Base-by-base conservation (phyloP, 257 asterid species). In the Galeopsis tetrahit region DNA sequence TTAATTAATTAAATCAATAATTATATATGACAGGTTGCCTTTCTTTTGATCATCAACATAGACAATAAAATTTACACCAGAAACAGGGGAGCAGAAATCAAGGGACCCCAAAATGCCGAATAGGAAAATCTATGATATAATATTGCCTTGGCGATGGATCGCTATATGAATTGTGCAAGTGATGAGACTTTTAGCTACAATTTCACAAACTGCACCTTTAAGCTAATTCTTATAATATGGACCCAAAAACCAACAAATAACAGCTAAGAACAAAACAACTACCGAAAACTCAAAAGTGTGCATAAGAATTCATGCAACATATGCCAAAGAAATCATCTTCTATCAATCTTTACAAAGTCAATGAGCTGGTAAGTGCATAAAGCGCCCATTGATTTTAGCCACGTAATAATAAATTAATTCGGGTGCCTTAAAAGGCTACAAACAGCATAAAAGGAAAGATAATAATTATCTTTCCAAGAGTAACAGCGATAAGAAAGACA, bases 71-170 rank as follows among this genome's bases (percentile, higher is more conserved):
- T 21, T 21, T 56, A 56, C 13, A 32, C 32, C 43, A 65, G 28
- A 70, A 48, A 39, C 48, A 35, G 55, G 6, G 59, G 62, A 28
- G 35, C 15, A 57, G 66, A 42, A 15, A 44, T 59, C 33, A 59
- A 13, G 62, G 68, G 58, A 59, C 14, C 33, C 49, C 40, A 32
- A 43, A 51, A 59, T 49, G 17, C 60, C 31, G 15, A 70, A 53
- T 14, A 4, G 48, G 51, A 59, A 59, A 71, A 7, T 58, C 11
- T 33, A 58, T 59, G 61, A 67, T 48, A 49, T 33, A 5, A 13
- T 31, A 11, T 10, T 21, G 32, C 46, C 36, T 52, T 32, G 43
- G 36, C 7, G 6, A 21, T 56, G 32, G 11, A 55, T 17, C 71
- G 4, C 33, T 10, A 7, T 63, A 39, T 8, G 35, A 39, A 63